Evolutionary conservation across 345 rosid species (phyloP).

Genomic region (Brassica carinata): DNA sequence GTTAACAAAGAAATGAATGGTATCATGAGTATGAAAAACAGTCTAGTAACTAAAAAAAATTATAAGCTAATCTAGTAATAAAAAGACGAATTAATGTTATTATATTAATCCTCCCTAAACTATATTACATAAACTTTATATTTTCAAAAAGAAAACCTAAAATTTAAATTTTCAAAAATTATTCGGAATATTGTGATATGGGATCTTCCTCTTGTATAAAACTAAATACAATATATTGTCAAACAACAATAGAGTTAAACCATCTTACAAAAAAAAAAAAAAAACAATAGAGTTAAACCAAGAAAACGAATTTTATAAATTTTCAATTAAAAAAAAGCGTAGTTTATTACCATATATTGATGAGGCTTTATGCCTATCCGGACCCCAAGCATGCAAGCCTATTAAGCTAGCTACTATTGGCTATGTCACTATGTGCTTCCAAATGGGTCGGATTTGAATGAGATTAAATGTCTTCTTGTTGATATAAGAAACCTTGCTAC

Average conservation of each 20-base stretch:
- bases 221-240: background rate
- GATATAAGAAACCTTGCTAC: no score
- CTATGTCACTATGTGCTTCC: slow-evolving; percentile 13
- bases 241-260: background rate
- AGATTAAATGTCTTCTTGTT: no score
- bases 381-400: slow-evolving; percentile 5
- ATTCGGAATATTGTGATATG: background rate
- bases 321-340: no score
- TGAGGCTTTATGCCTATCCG: background rate
- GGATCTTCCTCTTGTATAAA: background rate
- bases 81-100: no score
- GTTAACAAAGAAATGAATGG: no score
- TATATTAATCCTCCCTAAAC: no score
- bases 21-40: no score
- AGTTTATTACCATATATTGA: background rate
- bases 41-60: no score
- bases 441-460: background rate
- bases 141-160: background rate
- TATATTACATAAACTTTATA: background rate
- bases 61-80: no score
- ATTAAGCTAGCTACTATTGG: slow-evolving; percentile 17
- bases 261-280: background rate
- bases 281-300: background rate
- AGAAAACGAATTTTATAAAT: background rate
- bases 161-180: background rate